Evolutionary conservation across 2,329 filamentous ascomycete genomes (phyloP).

Genomic region (Pseudohalonectria lignicola): DNA sequence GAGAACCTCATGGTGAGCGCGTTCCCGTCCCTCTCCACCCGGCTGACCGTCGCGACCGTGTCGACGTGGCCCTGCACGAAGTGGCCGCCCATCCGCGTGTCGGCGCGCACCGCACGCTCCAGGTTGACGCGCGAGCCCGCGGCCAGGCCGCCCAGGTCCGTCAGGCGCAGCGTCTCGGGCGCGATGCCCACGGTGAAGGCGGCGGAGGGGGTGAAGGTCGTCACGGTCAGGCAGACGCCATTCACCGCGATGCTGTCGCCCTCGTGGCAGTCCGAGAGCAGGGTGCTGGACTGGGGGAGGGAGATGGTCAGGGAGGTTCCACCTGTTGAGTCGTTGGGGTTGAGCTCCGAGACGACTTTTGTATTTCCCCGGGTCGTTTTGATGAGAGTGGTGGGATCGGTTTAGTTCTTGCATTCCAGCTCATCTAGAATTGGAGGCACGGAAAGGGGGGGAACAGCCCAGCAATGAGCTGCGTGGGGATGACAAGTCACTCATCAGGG

Average conservation of each 20-base stretch:
- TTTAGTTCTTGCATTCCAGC: too few relatives aligned
- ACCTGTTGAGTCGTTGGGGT: slow-evolving; percentile 69
- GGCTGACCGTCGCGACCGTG: slow-evolving; percentile 66
- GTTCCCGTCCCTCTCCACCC: slow-evolving; percentile 73
- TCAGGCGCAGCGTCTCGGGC: slow-evolving; percentile 89
- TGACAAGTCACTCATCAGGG: too few relatives aligned
- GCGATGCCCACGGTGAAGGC: slow-evolving; percentile 88
- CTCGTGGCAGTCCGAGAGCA: slow-evolving; percentile 72
- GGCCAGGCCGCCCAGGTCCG: slow-evolving; percentile 73
- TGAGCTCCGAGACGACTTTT: slow-evolving; percentile 73
- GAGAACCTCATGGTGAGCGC: slow-evolving; percentile 76
- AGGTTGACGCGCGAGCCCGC: slow-evolving; percentile 70
- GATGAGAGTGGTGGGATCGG: slow-evolving; percentile 2
- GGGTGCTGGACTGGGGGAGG: slow-evolving; percentile 51
- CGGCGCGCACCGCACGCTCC: slow-evolving; percentile 81
- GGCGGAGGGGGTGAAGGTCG: slow-evolving; percentile 28
- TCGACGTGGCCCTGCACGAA: slow-evolving; percentile 98
- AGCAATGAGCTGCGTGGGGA: too few relatives aligned
- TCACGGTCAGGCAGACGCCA: slow-evolving; percentile 91
- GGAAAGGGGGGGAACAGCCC: too few relatives aligned
- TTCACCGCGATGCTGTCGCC: slow-evolving; percentile 95
- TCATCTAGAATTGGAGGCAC: too few relatives aligned
- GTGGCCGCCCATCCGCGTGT: slow-evolving; percentile 94
- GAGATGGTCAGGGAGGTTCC: slow-evolving; percentile 86
- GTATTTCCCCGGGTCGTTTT: not conserved